Base-by-base conservation (phyloP, 306 rosid species). In the Gastrolobium bilobum region DNA sequence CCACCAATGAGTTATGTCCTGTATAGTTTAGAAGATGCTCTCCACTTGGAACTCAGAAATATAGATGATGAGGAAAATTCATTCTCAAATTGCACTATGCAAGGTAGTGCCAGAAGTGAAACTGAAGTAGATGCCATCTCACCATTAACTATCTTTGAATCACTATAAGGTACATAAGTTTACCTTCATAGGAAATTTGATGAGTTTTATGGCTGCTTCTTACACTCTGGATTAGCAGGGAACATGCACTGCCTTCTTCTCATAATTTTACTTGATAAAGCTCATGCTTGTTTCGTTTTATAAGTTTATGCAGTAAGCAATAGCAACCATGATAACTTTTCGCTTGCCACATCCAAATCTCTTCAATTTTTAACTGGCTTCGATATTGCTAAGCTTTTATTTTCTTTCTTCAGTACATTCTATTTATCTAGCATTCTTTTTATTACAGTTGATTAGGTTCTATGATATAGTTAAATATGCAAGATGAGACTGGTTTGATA, bases 141-240 rank as follows among this genome's bases (percentile, higher is more conserved):
- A n/a, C n/a, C n/a, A n/a, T n/a, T n/a, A n/a, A n/a, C n/a, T n/a
- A n/a, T n/a, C n/a, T n/a, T n/a, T n/a, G n/a, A n/a, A n/a, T n/a
- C n/a, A n/a, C n/a, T n/a, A n/a, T n/a, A n/a, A 88, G 94, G 94
- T 88, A 84, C 53, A 2, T 43, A 62, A 29, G 5, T 67, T 54
- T 53, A 44, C 43, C 61, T 76, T 50, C 34, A 50, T 56, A 37
- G 43, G 38, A 63, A 52, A 29, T 44, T 56, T 47, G 37, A 46
- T 59, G 34, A 37, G 10, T 62, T 79, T 52, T 63, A 9, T 46
- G 35, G 30, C 65, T 75, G 64, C 73, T 39, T 54, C 44, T 37
- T 61, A 38, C 13, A 8, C 44, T 14, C 15, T 54, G 61, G 67
- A 64, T 80, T 52, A 13, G 48, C 69, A 3, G 26, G 82, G 58